A percentile compares a stretch with the other conserved stretches of the same genome.
These are phyloP conservation scores for Leccinum boreale DNA, from an alignment of 768 basidiomycete genomes.

Conservation along the genomic window DNA sequence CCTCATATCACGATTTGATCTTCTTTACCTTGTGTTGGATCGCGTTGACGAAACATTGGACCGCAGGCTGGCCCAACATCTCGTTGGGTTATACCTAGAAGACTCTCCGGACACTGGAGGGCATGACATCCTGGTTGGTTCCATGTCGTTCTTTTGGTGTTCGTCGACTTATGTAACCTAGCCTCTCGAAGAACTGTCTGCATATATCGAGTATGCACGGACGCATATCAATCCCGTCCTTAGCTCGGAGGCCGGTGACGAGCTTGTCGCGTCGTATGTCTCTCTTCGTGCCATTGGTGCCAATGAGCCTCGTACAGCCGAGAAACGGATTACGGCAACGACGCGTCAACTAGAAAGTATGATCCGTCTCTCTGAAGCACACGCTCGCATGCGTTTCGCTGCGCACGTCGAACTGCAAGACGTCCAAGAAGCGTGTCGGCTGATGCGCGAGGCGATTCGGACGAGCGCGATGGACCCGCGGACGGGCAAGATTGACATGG, in stretches of 20 bases:
- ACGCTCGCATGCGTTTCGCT: slow-evolving; percentile 94
- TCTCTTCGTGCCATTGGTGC: slow-evolving; percentile 88
- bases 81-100: slow-evolving; percentile 92
- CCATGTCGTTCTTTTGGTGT: neutral
- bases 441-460: slow-evolving; percentile 95
- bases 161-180: slow-evolving; percentile 31
- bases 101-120: slow-evolving; percentile 63
- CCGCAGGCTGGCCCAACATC: slow-evolving; percentile 83
- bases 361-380: slow-evolving; percentile 94
- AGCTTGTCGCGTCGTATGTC: slow-evolving; percentile 87
- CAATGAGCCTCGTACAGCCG: slow-evolving; percentile 79
- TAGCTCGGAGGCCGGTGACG: slow-evolving; percentile 78
- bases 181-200: slow-evolving; percentile 88
- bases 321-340: slow-evolving; percentile 96
- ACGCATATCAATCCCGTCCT: slow-evolving; percentile 82
- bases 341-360: slow-evolving; percentile 96
- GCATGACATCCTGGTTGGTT: slow-evolving; percentile 72
- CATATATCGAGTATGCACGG: slow-evolving; percentile 93
- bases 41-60: slow-evolving; percentile 89
- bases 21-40: slow-evolving; percentile 94
- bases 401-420: slow-evolving; percentile 82
- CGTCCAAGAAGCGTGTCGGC: slow-evolving; percentile 86
- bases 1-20: slow-evolving; percentile 94
- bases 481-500: slow-evolving; percentile 97
- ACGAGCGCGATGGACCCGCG: slow-evolving; percentile 94